Evolutionary conservation across 2,329 filamentous ascomycete genomes (phyloP).

Genomic region (Cadophora luteo-olivacea): DNA sequence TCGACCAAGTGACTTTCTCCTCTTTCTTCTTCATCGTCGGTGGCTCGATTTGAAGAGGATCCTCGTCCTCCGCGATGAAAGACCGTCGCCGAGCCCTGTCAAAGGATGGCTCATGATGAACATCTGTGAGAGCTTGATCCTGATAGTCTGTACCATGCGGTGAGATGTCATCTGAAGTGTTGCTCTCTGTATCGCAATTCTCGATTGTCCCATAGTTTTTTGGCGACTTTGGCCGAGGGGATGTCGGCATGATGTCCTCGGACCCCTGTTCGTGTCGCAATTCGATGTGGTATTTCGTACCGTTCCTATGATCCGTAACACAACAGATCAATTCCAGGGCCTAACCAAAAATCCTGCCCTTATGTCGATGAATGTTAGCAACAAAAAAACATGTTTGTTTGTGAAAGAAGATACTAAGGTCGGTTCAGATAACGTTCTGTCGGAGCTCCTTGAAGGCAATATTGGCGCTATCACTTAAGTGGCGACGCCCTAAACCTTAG

Average conservation of each 20-base stretch:
- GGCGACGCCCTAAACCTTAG: conserved; percentile 11
- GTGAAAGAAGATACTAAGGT: neutral
- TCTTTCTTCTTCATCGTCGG: conserved; percentile 35
- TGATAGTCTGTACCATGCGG: conserved; percentile 34
- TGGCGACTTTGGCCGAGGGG: conserved; percentile 20
- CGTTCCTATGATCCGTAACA: neutral
- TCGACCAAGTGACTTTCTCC: conserved; percentile 67
- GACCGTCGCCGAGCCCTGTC: conserved; percentile 33
- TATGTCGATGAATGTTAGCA: neutral
- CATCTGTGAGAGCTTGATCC: conserved; percentile 4
- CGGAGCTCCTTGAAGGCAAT: neutral
- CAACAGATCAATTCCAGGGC: neutral
- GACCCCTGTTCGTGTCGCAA: conserved; percentile 5
- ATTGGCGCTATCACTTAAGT: conserved; percentile 19
- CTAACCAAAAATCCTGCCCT: neutral
- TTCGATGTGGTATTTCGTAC: neutral
- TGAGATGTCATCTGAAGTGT: conserved; percentile 20
- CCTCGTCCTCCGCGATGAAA: conserved; percentile 40
- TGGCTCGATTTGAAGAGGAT: conserved; percentile 39
- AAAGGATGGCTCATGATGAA: conserved; percentile 23
- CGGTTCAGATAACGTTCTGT: neutral
- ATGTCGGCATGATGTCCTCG: conserved; percentile 6
- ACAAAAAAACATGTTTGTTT: conserved; percentile 4
- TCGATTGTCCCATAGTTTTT: conserved; percentile 26
- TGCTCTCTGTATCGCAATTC: conserved; percentile 26